Evolutionary conservation across 176 grass and related monocot genomes (phyloP), one percentile per base, ranked within the genome.

Genomic region (Rhynchospora pubera): DNA sequence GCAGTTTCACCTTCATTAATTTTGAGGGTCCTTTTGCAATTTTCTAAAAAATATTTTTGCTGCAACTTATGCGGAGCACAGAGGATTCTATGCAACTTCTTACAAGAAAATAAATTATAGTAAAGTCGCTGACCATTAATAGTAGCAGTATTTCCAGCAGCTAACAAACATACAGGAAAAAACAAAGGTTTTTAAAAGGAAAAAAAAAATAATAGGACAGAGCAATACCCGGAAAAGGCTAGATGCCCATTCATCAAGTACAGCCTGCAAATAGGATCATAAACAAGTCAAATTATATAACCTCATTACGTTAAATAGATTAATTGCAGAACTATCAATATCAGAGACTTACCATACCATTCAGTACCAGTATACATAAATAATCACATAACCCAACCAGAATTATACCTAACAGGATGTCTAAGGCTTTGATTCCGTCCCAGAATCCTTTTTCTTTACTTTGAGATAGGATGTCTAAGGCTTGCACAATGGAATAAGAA

Each of bases 161-260:
- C 23, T 53, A 75, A 24, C 19, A 75, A 26, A 53, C 3, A 52
- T 53, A 57, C 18, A 9, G 10, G 10, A 10, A 23, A 21, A 87
- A 44, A 42, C 11, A 80, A 43, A 86, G 8, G 16, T 78, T 81
- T 13, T 28, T 62, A 23, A 85, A 69, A n/a, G 80, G 43, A 28
- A 15, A 58, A 24, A 55, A 66, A 44, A 26, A 85, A 6, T 28
- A 28, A 28, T 32, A 52, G 80, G 28, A 47, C 58, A 62, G 84
- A 56, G 85, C 85, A 16, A 86, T 97, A 98, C 95, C 92, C 90
- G 85, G 63, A 98, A 98, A 79, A 98, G 60, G 45, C 95, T 98
- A 64, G 89, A 89, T 85, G 95, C 95, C 95, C 95, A 98, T 90
- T 94, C 95, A 7, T 98, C 95, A 88, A 98, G 85, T 23, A 98